Evolutionary conservation across 106 monocot genomes (phyloP).

Genomic region (Posidonia australis): DNA sequence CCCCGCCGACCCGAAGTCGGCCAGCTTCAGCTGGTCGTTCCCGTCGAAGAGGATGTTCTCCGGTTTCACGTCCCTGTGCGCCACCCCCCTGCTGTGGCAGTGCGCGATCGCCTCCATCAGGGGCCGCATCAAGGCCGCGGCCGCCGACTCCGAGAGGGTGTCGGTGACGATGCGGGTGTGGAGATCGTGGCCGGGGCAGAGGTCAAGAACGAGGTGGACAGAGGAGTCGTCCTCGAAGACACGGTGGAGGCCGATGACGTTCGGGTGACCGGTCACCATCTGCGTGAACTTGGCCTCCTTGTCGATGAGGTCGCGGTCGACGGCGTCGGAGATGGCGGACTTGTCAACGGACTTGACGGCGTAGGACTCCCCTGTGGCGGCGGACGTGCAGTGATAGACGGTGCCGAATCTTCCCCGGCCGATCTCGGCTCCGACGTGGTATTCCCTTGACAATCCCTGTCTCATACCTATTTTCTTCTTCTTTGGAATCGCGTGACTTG

Average conservation of each 20-base stretch:
- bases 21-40: constrained; percentile 27
- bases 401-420: constrained; percentile 73
- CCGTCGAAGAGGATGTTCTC: constrained; percentile 67
- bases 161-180: constrained; percentile 42
- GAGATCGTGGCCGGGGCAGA: constrained; percentile 53
- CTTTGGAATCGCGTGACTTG: no score
- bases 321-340: constrained; percentile 27
- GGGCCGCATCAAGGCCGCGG: constrained; percentile 30
- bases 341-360: constrained; percentile 76
- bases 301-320: constrained; percentile 41
- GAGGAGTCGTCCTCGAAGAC: constrained; percentile 47
- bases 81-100: constrained; percentile 71
- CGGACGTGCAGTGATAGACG: constrained; percentile 45
- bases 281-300: constrained; percentile 50
- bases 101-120: constrained; percentile 54
- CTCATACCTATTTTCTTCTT: constrained; percentile 39
- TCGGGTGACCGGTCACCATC: constrained; percentile 41
- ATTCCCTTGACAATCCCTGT: constrained; percentile 36
- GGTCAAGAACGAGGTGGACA: constrained; percentile 62
- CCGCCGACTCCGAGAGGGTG: constrained; percentile 38
- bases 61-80: constrained; percentile 84
- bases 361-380: constrained; percentile 28
- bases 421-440: constrained; percentile 54
- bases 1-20: constrained; percentile 79
- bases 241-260: constrained; percentile 42